Evolutionary conservation across 495 filamentous ascomycete species (phyloP), one percentile per base, ranked within the genome.

Genomic region (Jackrogersella minutella): DNA sequence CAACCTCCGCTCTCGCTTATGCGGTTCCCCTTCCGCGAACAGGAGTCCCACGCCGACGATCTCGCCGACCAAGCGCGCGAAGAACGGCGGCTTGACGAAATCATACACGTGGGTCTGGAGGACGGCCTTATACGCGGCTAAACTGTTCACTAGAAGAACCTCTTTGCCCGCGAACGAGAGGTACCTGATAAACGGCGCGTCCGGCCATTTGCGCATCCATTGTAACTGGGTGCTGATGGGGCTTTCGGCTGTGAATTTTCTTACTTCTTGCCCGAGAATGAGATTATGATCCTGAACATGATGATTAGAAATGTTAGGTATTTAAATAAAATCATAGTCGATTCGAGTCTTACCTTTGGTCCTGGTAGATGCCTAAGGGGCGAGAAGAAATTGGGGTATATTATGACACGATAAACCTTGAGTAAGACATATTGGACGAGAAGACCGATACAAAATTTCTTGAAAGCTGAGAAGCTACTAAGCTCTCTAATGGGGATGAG

Each of bases 171-270:
- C 73, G n/a, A 76, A 61, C 13, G 65, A 70, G 14, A 76, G 30
- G 40, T 77, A 75, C 5, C 77, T 68, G 44, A 79, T 75, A 51
- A 79, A 76, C 4, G 76, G 74, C n/a, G 74, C 68, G 7, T 74
- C 69, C 2, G 78, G 77, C 66, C 70, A 77, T 30, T 28, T 40
- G 36, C 63, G 65, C 41, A 67, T 68, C 76, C 76, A 78, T 47
- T 55, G 14, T 9, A 76, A 4, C 21, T 76, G 59, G 17, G 64
- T 14, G 10, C 22, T 50, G 17, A 33, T 28, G 1, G 71, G 71
- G 14, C 43, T 54, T 5, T 71, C 65, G 19, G 68, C 69, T 54
- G 16, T 57, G 43, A 73, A 54, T 43, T 69, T 63, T n/a, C 55
- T 66, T 2, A 66, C 10, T 39, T 63, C 62, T 58, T 73, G 68